phyloP scores from a whole-genome alignment of 139 green algal genomes.

The Volvox reticuliferus region DNA sequence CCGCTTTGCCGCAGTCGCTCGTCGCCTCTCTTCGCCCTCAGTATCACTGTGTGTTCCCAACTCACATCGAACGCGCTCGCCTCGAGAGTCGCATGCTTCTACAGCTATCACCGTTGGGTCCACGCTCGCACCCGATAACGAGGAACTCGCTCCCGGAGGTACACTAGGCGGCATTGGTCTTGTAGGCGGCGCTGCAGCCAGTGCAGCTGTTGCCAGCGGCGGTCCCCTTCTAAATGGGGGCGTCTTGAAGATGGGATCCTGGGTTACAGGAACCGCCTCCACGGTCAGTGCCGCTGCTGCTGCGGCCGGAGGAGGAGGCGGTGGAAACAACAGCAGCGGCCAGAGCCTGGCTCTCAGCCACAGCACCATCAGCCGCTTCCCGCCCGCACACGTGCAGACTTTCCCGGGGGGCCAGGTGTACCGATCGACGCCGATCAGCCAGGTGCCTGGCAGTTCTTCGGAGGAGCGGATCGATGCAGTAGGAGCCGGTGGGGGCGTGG shows the following conservation, averaged over 20 bases:
- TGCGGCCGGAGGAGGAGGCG: not conserved
- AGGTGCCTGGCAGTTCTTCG: not conserved
- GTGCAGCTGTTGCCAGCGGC: not conserved
- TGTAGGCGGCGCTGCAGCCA: not conserved
- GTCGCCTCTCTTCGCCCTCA: not conserved
- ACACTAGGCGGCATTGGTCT: not conserved
- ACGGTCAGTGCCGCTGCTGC: not conserved
- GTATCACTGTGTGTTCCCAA: not conserved
- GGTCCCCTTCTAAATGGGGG: not conserved
- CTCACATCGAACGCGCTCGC: not conserved
- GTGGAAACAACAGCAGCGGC: not conserved
- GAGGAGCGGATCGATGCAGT: not conserved
- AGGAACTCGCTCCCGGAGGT: not conserved
- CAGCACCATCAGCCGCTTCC: not conserved
- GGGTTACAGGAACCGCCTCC: not conserved
- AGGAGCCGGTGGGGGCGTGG: not conserved
- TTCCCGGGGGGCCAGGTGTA: not conserved
- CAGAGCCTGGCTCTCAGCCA: not conserved
- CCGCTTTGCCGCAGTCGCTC: not conserved
- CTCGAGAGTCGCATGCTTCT: not conserved
- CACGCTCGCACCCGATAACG: not conserved
- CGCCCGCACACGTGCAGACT: not conserved
- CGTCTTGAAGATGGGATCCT: not conserved
- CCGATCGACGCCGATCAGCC: constrained; percentile 14
- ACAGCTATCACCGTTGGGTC: not conserved